phyloP scores from a whole-genome alignment of 2,329 filamentous ascomycete species.

The Cytospora piceicola region DNA sequence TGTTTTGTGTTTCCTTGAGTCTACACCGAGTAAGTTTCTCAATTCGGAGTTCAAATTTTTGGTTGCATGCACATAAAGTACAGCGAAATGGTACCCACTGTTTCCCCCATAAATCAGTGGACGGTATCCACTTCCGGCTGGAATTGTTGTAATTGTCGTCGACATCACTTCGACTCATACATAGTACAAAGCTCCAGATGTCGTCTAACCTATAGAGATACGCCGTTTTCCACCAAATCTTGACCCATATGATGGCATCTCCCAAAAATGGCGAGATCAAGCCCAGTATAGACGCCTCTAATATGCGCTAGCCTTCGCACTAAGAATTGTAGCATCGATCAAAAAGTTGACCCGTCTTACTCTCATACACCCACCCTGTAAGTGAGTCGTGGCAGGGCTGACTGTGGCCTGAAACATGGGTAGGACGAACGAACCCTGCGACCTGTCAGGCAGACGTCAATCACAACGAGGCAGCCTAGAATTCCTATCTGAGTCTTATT shows the following conservation, averaged over 20 bases:
- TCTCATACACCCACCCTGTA: conserved; percentile 1
- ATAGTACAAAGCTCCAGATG: no score
- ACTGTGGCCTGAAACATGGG: not conserved
- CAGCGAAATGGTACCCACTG: no score
- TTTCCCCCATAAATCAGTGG: no score
- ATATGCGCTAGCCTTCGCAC: no score
- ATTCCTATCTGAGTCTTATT: not conserved
- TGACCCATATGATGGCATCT: not conserved
- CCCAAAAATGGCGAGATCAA: not conserved
- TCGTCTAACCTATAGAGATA: not conserved
- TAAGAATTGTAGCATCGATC: not conserved
- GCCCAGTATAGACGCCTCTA: not conserved
- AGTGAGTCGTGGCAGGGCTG: conserved; percentile 7
- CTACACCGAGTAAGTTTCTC: not conserved
- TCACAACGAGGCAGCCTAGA: not conserved
- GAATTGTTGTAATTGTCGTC: no score
- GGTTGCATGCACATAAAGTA: not conserved
- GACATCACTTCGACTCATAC: no score
- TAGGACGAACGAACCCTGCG: not conserved
- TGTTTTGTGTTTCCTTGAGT: no score
- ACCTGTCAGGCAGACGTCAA: conserved; percentile 6
- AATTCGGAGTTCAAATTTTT: not conserved
- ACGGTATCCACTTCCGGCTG: no score
- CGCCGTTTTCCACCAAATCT: not conserved
- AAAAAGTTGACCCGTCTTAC: conserved; percentile 25